phyloP scores from a whole-genome alignment of 306 rosid genomes.

The Medicago arabica region DNA sequence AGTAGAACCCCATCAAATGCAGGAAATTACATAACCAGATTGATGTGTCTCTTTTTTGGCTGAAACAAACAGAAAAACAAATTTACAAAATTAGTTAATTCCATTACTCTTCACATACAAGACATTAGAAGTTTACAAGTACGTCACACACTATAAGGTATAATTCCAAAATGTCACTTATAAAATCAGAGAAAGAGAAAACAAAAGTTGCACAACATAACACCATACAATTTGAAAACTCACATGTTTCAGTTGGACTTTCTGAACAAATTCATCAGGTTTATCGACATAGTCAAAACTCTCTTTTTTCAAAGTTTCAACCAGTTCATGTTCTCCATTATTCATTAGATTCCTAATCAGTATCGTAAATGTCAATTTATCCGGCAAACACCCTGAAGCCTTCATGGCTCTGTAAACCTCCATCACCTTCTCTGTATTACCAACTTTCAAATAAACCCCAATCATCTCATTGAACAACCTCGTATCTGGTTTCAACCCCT shows the following conservation, averaged over 20 bases:
- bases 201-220: background rate
- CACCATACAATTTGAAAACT: background rate
- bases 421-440: slow-evolving; percentile 64
- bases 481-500: slow-evolving; percentile 63
- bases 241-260: background rate
- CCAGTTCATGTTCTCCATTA: slow-evolving; percentile 52
- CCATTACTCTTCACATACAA: background rate
- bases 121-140: too few relatives aligned
- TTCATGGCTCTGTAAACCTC: slow-evolving; percentile 61
- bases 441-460: slow-evolving; percentile 66
- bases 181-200: background rate
- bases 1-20: background rate
- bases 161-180: background rate
- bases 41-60: background rate
- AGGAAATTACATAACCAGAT: background rate
- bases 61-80: background rate
- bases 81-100: background rate
- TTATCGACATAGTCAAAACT: slow-evolving; percentile 42
- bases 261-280: slow-evolving; percentile 1
- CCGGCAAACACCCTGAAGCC: slow-evolving; percentile 63
- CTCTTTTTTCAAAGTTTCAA: slow-evolving; percentile 58
- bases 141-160: too few relatives aligned
- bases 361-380: slow-evolving; percentile 67
- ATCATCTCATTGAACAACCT: slow-evolving; percentile 76
- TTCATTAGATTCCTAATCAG: slow-evolving; percentile 60